phyloP scores from a whole-genome alignment of 345 rosid species.

The Populus euphratica region DNA sequence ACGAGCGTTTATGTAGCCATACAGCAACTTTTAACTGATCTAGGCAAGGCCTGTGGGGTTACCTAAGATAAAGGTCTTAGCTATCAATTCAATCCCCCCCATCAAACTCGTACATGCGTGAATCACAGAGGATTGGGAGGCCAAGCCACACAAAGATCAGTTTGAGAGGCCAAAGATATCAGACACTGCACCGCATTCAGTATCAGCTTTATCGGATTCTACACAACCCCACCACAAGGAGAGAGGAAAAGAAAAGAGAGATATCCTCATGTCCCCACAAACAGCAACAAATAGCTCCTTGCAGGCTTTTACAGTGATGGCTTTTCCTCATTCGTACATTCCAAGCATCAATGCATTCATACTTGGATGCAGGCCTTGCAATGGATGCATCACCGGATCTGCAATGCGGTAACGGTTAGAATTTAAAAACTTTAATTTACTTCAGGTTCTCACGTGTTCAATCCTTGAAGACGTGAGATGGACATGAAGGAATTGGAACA shows the following conservation, averaged over 20 bases:
- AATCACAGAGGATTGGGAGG: not conserved
- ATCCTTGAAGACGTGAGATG: no score
- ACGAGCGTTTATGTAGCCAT: not conserved
- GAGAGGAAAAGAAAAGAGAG: not conserved
- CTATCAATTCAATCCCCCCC: not conserved
- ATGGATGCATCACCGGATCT: not conserved
- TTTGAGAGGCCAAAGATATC: not conserved
- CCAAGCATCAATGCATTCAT: conserved; percentile 17
- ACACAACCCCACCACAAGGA: conserved; percentile 16
- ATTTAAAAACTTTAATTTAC: no score
- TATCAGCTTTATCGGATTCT: conserved; percentile 35
- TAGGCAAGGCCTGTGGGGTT: conserved; percentile 15
- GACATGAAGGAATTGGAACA: no score
- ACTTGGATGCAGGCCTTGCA: not conserved
- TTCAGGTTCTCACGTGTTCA: no score
- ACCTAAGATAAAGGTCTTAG: not conserved
- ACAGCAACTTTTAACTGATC: not conserved
- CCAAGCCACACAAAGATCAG: not conserved
- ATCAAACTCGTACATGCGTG: not conserved
- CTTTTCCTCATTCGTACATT: conserved; percentile 33
- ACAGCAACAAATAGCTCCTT: conserved; percentile 38
- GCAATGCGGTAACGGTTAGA: not conserved
- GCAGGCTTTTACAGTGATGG: conserved; percentile 40
- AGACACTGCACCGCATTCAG: conserved; percentile 10
- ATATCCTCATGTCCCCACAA: conserved; percentile 29